These are phyloP conservation scores for Curvularia eragrostidis DNA, from an alignment of 2,329 filamentous ascomycete genomes.

Conservation along the genomic window DNA sequence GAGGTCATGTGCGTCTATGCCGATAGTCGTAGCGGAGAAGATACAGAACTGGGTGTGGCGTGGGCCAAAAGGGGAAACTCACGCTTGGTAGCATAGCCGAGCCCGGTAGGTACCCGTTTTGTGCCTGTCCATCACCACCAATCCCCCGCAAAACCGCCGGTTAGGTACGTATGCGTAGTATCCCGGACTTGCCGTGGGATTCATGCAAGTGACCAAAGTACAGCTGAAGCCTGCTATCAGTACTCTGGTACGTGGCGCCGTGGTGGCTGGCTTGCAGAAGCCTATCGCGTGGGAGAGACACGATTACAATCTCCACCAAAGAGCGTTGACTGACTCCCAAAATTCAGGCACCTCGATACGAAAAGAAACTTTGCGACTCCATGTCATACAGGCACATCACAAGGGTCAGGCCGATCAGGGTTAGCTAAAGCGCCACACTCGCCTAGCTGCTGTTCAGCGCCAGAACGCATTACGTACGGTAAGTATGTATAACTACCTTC, in stretches of 20 bases:
- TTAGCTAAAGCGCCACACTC: background rate
- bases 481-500: background rate
- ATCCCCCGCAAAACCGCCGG: conserved; percentile 2
- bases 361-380: background rate
- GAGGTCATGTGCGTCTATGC: conserved; percentile 4
- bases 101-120: background rate
- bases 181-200: background rate
- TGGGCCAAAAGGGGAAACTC: conserved; percentile 16
- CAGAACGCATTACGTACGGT: background rate
- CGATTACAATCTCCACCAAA: background rate
- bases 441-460: background rate
- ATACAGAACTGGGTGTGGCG: conserved; percentile 8
- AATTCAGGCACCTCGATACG: background rate
- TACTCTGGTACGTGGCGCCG: background rate
- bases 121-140: background rate
- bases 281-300: background rate
- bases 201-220: background rate
- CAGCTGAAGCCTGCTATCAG: background rate
- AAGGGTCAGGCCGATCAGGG: background rate
- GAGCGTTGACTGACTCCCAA: background rate
- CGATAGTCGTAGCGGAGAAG: conserved; percentile 9
- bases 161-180: background rate
- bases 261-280: background rate
- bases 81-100: conserved; percentile 20
- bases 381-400: background rate